These are phyloP conservation scores for Angophora floribunda DNA, from an alignment of 345 rosid species.

Conservation along the genomic window DNA sequence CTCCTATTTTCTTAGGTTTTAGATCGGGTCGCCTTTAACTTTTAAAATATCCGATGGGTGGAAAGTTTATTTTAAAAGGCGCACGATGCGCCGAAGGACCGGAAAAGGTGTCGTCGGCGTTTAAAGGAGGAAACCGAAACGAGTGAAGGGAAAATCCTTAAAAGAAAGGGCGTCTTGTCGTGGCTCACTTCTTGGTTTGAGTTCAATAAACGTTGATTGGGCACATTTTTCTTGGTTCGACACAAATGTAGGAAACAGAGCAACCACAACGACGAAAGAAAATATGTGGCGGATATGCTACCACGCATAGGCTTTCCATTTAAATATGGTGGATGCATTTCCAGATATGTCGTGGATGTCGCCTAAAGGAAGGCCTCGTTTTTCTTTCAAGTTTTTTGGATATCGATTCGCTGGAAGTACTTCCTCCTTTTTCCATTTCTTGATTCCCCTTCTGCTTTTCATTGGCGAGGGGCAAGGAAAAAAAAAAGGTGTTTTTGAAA, in stretches of 20 bases:
- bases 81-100: neutral
- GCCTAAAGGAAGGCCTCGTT: neutral
- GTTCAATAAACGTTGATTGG: neutral
- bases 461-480: neutral
- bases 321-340: neutral
- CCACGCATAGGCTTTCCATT: neutral
- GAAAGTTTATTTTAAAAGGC: neutral
- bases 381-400: neutral
- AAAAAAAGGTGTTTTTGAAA: neutral
- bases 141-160: neutral
- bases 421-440: neutral
- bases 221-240: neutral
- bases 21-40: neutral
- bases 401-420: neutral
- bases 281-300: neutral
- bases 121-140: neutral
- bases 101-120: neutral
- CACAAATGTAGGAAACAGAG: neutral
- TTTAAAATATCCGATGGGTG: neutral
- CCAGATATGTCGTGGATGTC: neutral
- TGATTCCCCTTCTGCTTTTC: neutral
- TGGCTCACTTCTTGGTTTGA: neutral
- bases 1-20: neutral
- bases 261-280: neutral
- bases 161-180: neutral